Evolutionary conservation across 345 rosid genomes (phyloP).

Genomic region (Heritiera fomes): DNA sequence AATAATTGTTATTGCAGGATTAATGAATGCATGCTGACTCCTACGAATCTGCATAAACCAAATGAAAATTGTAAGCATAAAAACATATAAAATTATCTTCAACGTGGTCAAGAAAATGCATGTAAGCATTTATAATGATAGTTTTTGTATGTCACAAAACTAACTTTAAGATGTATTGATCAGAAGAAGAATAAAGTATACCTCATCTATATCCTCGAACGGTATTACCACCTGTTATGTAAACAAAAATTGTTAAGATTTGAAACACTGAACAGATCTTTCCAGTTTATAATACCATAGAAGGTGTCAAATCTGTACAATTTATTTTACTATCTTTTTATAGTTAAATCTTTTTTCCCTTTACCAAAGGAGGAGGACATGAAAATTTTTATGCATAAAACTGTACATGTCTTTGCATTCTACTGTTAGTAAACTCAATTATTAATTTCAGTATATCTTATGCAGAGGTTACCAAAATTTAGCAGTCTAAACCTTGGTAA

Average conservation of each 20-base stretch:
- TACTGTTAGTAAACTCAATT: neutral
- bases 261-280: neutral
- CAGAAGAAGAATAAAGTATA: conserved; percentile 32
- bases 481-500: conserved; percentile 1
- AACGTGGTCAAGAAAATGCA: neutral
- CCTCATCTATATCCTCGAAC: conserved; percentile 96
- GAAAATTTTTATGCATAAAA: neutral
- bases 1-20: conserved; percentile 92
- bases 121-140: conserved; percentile 20
- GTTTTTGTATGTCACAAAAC: neutral
- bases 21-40: conserved; percentile 97
- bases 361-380: neutral
- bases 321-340: neutral
- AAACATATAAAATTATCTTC: neutral
- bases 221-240: conserved; percentile 77
- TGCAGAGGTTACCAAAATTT: neutral
- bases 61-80: neutral
- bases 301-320: neutral
- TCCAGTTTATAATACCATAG: conserved; percentile 6
- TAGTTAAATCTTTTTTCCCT: conserved; percentile 5
- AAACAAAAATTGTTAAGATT: conserved; percentile 2
- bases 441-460: neutral
- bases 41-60: conserved; percentile 65
- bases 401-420: neutral
- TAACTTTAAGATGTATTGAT: conserved; percentile 10